A percentile compares a stretch with the other conserved stretches of the same genome.
Evolutionary conservation across 768 basidiomycete species (phyloP).

Genomic region (Leccinum longicurvipes): DNA sequence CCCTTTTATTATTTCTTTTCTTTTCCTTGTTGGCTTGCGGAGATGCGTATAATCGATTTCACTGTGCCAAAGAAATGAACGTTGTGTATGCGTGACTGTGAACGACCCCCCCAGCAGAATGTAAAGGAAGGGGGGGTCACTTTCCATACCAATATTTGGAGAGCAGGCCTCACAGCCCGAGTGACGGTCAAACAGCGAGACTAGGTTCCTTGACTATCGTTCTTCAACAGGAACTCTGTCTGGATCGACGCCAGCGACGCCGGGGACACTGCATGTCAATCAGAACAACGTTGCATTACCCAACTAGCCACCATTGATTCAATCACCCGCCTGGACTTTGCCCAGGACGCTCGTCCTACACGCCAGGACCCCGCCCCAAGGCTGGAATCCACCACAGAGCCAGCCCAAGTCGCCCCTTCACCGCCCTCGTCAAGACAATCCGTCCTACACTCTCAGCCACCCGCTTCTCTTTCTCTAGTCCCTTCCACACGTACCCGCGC

Average conservation of each 20-base stretch:
- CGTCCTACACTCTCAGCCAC: constrained; percentile 24
- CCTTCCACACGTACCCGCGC: constrained; percentile 63
- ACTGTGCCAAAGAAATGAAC: constrained; percentile 8
- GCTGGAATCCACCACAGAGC: constrained; percentile 42
- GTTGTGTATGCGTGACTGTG: too few species aligned
- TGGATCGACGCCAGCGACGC: constrained; percentile 24
- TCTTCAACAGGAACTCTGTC: constrained; percentile 11
- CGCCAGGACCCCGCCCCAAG: constrained; percentile 43
- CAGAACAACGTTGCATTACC: constrained; percentile 14
- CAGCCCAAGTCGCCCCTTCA: constrained; percentile 27
- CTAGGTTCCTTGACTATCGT: constrained; percentile 21
- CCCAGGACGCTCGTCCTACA: constrained; percentile 51
- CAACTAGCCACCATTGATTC: constrained; percentile 62
- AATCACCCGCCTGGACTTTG: constrained; percentile 50
- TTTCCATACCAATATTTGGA: constrained; percentile 21
- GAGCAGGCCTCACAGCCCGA: constrained; percentile 24
- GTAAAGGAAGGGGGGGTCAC: constrained; percentile 18
- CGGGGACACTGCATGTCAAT: constrained; percentile 26
- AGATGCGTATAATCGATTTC: constrained; percentile 17
- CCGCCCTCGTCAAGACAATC: constrained; percentile 28
- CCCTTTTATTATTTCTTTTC: not conserved
- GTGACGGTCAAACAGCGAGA: constrained; percentile 23
- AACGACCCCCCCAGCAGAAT: constrained; percentile 20
- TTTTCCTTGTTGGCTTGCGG: constrained; percentile 8
- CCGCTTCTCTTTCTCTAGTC: constrained; percentile 49